Conservation (phyloP, 2,329 filamentous ascomycete species). For the Cladosporium sphaerospermum region DNA sequence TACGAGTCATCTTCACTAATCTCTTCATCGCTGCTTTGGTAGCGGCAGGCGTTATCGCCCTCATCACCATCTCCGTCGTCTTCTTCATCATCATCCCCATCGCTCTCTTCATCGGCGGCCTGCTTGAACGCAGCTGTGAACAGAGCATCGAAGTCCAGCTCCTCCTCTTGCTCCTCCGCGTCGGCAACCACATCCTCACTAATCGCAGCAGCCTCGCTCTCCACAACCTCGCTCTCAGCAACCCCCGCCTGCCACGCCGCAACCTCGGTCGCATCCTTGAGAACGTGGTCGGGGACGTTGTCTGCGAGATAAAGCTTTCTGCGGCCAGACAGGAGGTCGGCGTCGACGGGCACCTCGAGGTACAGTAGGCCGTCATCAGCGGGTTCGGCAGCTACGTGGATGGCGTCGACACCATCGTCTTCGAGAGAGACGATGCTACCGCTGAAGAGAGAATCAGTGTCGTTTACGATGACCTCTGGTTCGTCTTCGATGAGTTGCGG, state of each 20-base stretch:
- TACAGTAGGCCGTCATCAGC: background rate
- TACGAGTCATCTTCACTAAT: background rate
- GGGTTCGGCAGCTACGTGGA: background rate
- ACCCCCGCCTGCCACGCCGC: background rate
- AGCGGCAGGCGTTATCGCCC: background rate
- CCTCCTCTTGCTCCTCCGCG: background rate
- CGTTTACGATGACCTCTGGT: background rate
- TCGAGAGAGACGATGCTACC: background rate
- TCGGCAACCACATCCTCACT: background rate
- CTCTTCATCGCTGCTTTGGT: background rate
- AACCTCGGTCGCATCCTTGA: too few species aligned
- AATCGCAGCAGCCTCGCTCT: background rate
- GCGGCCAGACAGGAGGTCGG: background rate
- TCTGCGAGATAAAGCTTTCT: too few species aligned
- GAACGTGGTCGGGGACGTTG: too few species aligned
- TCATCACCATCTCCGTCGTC: background rate
- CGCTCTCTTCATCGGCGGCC: background rate
- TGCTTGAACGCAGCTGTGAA: background rate
- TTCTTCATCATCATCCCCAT: background rate
- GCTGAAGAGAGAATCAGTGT: background rate
- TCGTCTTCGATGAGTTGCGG: background rate
- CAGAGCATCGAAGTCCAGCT: background rate
- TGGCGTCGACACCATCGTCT: background rate
- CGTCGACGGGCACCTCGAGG: background rate
- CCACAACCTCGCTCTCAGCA: background rate